phyloP scores from a whole-genome alignment of 208 protist genomes.

The Leishmania lainsoni region DNA sequence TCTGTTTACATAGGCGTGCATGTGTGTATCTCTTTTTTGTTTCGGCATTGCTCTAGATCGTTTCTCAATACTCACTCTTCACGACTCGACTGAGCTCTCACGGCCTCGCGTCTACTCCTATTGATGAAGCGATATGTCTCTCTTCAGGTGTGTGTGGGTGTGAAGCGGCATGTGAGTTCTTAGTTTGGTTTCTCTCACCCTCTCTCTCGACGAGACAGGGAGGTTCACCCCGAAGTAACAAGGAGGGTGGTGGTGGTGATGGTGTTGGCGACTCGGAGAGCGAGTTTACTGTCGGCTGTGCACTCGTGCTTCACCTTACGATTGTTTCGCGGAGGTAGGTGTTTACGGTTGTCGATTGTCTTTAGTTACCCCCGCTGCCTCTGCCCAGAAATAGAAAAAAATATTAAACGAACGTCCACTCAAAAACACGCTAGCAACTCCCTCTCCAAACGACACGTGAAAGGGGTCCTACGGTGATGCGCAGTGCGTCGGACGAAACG shows the following conservation, averaged over 20 bases:
- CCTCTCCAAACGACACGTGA: neutral
- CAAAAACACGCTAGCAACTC: neutral
- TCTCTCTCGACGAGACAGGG: neutral
- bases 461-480: neutral
- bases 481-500: neutral
- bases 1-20: neutral
- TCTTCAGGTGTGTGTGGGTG: neutral
- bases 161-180: neutral
- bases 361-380: neutral
- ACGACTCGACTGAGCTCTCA: neutral
- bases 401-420: neutral
- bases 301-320: neutral
- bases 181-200: neutral
- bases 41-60: neutral
- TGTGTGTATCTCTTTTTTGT: neutral
- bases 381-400: neutral
- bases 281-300: neutral
- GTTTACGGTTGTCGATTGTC: neutral
- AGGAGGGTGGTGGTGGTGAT: neutral
- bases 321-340: neutral
- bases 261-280: neutral
- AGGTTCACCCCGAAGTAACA: neutral
- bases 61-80: neutral
- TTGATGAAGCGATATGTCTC: neutral
- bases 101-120: neutral